These are phyloP conservation scores for Gossypium ekmanianum DNA, from an alignment of 345 rosid genomes.

Conservation along the genomic window DNA sequence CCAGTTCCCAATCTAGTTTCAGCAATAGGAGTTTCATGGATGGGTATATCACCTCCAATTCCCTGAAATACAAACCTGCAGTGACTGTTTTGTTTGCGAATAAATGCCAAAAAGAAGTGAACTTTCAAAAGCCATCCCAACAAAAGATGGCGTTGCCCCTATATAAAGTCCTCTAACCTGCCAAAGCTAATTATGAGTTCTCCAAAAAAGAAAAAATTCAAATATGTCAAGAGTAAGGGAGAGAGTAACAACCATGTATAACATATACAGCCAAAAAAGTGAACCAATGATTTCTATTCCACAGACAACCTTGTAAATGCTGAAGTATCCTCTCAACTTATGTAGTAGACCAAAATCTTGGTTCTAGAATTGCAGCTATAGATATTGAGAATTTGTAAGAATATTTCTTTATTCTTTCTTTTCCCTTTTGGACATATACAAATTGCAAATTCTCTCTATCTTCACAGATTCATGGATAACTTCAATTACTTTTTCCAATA, in stretches of 20 bases:
- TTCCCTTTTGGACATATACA: neutral
- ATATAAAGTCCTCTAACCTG: conserved; percentile 89
- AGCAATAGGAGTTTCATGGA: conserved; percentile 1
- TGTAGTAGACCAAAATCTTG: neutral
- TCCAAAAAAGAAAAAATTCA: neutral
- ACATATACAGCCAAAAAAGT: neutral
- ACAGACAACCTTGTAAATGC: neutral
- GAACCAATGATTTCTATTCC: neutral
- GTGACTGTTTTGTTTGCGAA: conserved; percentile 79
- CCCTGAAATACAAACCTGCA: conserved; percentile 48
- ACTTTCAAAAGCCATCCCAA: conserved; percentile 92
- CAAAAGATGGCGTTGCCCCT: conserved; percentile 86
- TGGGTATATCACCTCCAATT: conserved; percentile 9
- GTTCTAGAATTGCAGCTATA: neutral
- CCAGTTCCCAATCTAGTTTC: neutral
- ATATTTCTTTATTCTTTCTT: neutral
- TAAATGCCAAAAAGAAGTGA: conserved; percentile 90
- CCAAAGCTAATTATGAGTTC: conserved; percentile 20
- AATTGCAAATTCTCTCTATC: neutral
- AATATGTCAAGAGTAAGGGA: neutral
- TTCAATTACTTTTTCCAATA: neutral
- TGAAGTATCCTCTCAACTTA: neutral
- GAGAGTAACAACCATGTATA: neutral
- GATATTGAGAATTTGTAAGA: neutral
- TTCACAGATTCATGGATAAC: neutral